phyloP scores from a whole-genome alignment of 2,329 filamentous ascomycete species.

The Fusarium austroafricanum region DNA sequence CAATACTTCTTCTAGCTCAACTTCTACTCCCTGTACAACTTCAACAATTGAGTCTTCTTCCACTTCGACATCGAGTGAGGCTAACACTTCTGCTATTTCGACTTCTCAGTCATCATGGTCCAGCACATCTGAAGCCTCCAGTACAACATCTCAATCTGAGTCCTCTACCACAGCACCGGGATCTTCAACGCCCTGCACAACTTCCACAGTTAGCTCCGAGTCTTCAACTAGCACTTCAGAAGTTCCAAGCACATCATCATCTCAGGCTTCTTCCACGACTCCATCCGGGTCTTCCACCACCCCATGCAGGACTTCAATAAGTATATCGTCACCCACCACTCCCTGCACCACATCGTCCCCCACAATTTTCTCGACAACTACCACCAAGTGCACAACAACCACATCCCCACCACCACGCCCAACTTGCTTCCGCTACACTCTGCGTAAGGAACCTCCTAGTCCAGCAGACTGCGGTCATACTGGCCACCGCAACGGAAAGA shows the following conservation, averaged over 20 bases:
- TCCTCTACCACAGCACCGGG: background rate
- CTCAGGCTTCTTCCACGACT: background rate
- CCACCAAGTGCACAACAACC: background rate
- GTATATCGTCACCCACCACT: background rate
- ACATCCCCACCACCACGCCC: slow-evolving; percentile 8
- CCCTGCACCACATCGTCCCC: background rate
- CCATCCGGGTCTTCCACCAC: background rate
- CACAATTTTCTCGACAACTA: background rate
- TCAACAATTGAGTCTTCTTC: background rate
- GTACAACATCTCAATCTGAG: background rate
- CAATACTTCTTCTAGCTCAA: background rate
- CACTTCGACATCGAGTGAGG: background rate
- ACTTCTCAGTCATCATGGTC: background rate
- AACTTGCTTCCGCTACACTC: slow-evolving; percentile 34
- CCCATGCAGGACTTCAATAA: background rate
- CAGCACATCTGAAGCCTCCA: background rate
- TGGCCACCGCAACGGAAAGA: slow-evolving; percentile 10
- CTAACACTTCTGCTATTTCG: no score
- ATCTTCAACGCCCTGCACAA: background rate
- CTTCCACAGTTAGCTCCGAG: background rate
- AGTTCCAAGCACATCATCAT: background rate
- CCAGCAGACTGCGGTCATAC: slow-evolving; percentile 21
- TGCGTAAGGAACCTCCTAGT: slow-evolving; percentile 9
- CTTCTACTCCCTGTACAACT: background rate
- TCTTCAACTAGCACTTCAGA: background rate